These are phyloP conservation scores for Jaminaea rosea DNA, from an alignment of 1,284 basidiomycete genomes.

Conservation along the genomic window DNA sequence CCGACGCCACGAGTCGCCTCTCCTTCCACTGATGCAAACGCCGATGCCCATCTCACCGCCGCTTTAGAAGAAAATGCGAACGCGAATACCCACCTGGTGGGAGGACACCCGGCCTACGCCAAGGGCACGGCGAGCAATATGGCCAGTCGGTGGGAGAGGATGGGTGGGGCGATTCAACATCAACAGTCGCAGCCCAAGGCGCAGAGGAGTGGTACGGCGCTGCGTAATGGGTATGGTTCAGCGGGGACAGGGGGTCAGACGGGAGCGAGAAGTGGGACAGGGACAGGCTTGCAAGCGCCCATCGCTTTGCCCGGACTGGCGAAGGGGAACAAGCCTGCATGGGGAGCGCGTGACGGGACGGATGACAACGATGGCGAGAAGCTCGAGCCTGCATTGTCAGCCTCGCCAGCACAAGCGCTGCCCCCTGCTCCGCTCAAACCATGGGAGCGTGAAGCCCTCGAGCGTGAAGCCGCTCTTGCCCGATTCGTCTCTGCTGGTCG, in stretches of 20 bases:
- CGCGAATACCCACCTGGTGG: too few species aligned
- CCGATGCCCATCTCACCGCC: too few species aligned
- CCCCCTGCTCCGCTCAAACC: conserved; percentile 15
- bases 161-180: too few species aligned
- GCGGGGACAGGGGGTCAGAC: background rate
- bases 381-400: background rate
- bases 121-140: background rate
- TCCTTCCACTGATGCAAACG: too few species aligned
- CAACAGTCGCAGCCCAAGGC: too few species aligned
- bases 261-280: background rate
- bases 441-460: conserved; percentile 30
- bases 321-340: background rate
- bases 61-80: too few species aligned
- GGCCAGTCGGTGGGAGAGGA: conserved; percentile 2
- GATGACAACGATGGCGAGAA: background rate
- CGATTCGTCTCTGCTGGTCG: too few species aligned
- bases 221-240: too few species aligned
- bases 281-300: background rate
- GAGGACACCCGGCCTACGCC: too few species aligned
- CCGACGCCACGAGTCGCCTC: too few species aligned
- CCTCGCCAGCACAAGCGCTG: background rate
- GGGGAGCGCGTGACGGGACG: background rate
- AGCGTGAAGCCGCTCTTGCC: conserved; percentile 11
- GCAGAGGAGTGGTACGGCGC: too few species aligned
- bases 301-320: background rate